Percentiles rank a stretch among this genome's conserved stretches.
phyloP scores from a whole-genome alignment of 306 rosid genomes.

The Sphenostylis stenocarpa region DNA sequence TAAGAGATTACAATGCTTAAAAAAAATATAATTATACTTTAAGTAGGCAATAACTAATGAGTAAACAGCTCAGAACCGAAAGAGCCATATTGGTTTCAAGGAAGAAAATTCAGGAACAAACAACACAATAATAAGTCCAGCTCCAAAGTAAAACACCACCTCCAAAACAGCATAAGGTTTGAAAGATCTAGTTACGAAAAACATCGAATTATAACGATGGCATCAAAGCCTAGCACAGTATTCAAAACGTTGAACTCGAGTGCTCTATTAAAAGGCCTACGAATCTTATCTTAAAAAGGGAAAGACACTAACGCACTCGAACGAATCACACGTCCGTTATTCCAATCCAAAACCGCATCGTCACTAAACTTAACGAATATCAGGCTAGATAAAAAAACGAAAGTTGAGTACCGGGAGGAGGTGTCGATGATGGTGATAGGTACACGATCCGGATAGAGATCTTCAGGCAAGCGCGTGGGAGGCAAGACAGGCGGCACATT shows the following conservation, averaged over 20 bases:
- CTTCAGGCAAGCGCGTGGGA: slow-evolving; percentile 83
- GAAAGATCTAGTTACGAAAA: not conserved
- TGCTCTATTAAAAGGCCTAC: not conserved
- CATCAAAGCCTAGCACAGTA: not conserved
- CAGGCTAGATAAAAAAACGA: not conserved
- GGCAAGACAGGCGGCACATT: slow-evolving; percentile 84
- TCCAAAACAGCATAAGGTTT: not conserved
- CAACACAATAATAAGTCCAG: not conserved
- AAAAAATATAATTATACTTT: not conserved
- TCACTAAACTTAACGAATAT: not conserved
- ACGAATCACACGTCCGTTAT: not conserved
- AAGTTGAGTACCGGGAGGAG: slow-evolving; percentile 65
- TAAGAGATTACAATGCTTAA: not conserved
- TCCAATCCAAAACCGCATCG: not conserved
- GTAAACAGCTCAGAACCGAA: slow-evolving; percentile 5
- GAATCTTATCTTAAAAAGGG: slow-evolving; percentile 3
- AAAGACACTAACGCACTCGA: not conserved
- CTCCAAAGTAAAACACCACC: slow-evolving; percentile 1
- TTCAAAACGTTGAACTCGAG: not conserved
- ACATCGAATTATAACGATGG: not conserved
- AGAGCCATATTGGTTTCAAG: not conserved
- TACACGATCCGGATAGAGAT: slow-evolving; percentile 87
- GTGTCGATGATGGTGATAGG: slow-evolving; percentile 91
- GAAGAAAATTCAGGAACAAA: not conserved
- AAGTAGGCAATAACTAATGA: not conserved